phyloP scores from a whole-genome alignment of 2,329 filamentous ascomycete genomes.

The Venturia carpophila region DNA sequence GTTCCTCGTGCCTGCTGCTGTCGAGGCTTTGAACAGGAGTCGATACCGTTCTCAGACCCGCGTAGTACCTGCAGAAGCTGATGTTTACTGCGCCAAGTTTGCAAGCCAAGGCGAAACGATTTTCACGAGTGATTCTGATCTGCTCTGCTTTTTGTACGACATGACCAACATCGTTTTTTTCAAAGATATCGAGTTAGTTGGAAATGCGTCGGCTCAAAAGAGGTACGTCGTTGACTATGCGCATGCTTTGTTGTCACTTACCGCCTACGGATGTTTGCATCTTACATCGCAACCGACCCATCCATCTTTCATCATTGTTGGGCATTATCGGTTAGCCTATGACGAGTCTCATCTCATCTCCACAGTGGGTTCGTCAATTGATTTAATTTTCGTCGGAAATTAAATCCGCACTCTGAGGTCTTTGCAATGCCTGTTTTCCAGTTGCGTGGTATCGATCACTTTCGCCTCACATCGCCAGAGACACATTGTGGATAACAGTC shows the following conservation, averaged over 20 bases:
- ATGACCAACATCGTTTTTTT: constrained; percentile 11
- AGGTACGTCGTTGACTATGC: neutral
- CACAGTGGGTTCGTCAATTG: neutral
- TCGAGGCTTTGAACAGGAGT: constrained; percentile 6
- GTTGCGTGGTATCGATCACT: neutral
- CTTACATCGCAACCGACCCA: neutral
- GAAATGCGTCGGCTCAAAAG: neutral
- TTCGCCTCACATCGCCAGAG: neutral
- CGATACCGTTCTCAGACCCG: neutral
- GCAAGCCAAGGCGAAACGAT: constrained; percentile 14
- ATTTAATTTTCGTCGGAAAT: neutral
- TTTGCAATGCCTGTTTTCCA: neutral
- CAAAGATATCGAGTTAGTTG: constrained; percentile 11
- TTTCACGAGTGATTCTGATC: constrained; percentile 18
- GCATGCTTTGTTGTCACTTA: neutral
- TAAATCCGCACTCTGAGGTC: neutral
- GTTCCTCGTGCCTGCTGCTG: constrained; percentile 16
- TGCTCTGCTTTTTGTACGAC: constrained; percentile 15
- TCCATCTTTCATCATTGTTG: neutral
- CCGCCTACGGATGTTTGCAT: no score
- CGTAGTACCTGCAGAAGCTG: constrained; percentile 18
- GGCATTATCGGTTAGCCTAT: neutral
- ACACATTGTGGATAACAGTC: neutral
- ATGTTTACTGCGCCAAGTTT: constrained; percentile 15
- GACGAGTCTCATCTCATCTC: neutral